Evolutionary conservation across 768 basidiomycete species (phyloP).

Genomic region (Austroboletus eburneus): DNA sequence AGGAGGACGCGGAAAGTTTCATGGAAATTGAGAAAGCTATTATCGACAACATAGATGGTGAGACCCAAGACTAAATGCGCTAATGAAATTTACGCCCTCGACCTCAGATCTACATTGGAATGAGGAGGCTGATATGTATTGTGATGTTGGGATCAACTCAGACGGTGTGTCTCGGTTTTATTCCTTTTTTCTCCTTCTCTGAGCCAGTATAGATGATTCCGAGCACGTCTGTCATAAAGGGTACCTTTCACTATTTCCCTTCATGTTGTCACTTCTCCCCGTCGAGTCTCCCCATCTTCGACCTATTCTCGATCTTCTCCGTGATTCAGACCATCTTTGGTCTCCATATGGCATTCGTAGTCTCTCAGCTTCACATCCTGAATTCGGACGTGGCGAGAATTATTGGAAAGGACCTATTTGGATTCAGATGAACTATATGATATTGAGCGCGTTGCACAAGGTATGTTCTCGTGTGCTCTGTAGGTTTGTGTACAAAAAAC

Average conservation of each 20-base stretch:
- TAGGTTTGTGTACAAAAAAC: neutral
- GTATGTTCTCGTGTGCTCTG: conserved; percentile 33
- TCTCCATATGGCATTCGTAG: conserved; percentile 87
- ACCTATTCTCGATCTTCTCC: conserved; percentile 74
- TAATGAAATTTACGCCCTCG: neutral
- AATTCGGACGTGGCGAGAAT: conserved; percentile 90
- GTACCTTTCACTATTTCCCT: conserved; percentile 92
- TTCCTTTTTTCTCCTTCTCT: neutral
- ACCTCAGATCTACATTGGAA: conserved; percentile 86
- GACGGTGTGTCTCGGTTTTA: conserved; percentile 53
- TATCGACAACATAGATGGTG: conserved; percentile 82
- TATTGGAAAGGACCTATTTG: conserved; percentile 98
- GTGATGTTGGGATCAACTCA: conserved; percentile 79
- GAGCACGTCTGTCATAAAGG: conserved; percentile 88
- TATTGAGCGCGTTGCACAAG: conserved; percentile 73
- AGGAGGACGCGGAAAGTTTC: conserved; percentile 79
- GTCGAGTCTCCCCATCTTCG: conserved; percentile 76
- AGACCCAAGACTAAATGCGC: neutral
- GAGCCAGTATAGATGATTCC: conserved; percentile 67
- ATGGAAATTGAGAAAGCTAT: conserved; percentile 75
- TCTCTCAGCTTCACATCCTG: conserved; percentile 80
- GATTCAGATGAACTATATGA: conserved; percentile 97
- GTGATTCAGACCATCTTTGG: conserved; percentile 85
- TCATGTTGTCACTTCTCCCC: conserved; percentile 78
- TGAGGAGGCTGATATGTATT: conserved; percentile 87